phyloP scores from a whole-genome alignment of 2,329 filamentous ascomycete species.

The Torrubiella hemipterigena region DNA sequence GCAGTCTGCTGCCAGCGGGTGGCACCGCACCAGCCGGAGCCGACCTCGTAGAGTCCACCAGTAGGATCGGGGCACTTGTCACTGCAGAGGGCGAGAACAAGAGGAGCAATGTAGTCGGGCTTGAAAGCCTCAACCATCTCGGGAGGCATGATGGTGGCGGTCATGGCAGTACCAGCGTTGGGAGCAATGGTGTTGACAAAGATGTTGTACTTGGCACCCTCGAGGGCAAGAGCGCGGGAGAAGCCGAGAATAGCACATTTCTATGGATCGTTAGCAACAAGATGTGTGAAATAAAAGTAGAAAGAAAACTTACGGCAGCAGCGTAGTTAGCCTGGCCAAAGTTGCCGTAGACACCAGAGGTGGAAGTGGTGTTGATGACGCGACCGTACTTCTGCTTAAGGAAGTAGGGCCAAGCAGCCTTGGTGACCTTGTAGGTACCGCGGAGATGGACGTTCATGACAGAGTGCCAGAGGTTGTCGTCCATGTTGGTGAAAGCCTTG shows the following conservation, averaged over 20 bases:
- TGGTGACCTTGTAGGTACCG: constrained; percentile 92
- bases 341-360: constrained; percentile 96
- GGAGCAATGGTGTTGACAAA: constrained; percentile 96
- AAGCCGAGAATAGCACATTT: constrained; percentile 92
- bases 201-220: constrained; percentile 96
- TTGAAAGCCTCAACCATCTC: constrained; percentile 99
- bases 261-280: constrained; percentile 25
- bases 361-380: constrained; percentile 92
- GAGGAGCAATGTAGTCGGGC: constrained; percentile 92
- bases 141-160: constrained; percentile 83
- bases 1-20: constrained; percentile 92
- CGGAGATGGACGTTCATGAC: constrained; percentile 87
- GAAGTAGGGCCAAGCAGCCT: constrained; percentile 96
- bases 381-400: constrained; percentile 98
- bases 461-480: constrained; percentile 82
- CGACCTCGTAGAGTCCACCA: constrained; percentile 85
- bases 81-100: constrained; percentile 73
- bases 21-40: constrained; percentile 82
- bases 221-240: constrained; percentile 81
- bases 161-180: constrained; percentile 94
- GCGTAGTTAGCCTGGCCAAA: constrained; percentile 98
- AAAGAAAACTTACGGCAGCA: constrained; percentile 52
- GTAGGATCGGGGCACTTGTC: constrained; percentile 81
- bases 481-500: constrained; percentile 98
- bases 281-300: not conserved